A percentile compares a stretch with the other conserved stretches of the same genome.
These are phyloP conservation scores for Mycosphaerella sp. DNA, from an alignment of 2,329 filamentous ascomycete genomes.

Conservation along the genomic window DNA sequence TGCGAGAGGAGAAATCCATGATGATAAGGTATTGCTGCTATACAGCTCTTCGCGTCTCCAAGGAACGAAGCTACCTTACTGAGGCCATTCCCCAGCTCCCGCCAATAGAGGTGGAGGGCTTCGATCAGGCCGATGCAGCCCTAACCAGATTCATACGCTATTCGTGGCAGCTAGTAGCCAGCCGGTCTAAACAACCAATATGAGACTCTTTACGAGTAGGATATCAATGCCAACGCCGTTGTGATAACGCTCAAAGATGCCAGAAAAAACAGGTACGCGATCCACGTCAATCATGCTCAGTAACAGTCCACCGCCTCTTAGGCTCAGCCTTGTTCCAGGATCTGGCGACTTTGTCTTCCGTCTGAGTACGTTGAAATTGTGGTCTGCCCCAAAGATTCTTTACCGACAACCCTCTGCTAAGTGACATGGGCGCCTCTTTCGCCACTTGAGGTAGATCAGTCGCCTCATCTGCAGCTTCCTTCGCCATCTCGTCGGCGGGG, in stretches of 20 bases:
- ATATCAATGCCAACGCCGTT: not conserved
- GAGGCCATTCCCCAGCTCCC: too few relatives aligned
- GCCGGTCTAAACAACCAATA: not conserved
- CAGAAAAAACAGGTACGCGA: not conserved
- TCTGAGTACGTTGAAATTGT: conserved; percentile 7
- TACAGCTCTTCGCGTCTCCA: too few relatives aligned
- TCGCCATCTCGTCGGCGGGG: conserved; percentile 7
- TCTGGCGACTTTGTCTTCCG: conserved; percentile 17
- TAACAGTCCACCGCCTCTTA: conserved; percentile 23
- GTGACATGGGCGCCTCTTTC: conserved; percentile 18
- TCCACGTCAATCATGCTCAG: conserved; percentile 17
- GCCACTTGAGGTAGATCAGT: conserved; percentile 17
- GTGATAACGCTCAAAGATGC: not conserved
- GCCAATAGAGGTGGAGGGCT: too few relatives aligned
- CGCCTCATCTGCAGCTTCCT: conserved; percentile 18
- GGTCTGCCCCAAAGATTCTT: conserved; percentile 43
- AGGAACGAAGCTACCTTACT: too few relatives aligned
- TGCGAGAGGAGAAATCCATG: too few relatives aligned
- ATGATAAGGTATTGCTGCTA: too few relatives aligned
- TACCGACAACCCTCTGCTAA: conserved; percentile 28
- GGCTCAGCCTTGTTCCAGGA: conserved; percentile 15
- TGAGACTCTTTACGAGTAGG: not conserved
- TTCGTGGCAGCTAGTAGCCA: too few relatives aligned
- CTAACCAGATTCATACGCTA: too few relatives aligned
- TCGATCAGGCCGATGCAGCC: too few relatives aligned